Conservation (phyloP, 768 basidiomycete genomes). For the Agaricus subrufescens region DNA sequence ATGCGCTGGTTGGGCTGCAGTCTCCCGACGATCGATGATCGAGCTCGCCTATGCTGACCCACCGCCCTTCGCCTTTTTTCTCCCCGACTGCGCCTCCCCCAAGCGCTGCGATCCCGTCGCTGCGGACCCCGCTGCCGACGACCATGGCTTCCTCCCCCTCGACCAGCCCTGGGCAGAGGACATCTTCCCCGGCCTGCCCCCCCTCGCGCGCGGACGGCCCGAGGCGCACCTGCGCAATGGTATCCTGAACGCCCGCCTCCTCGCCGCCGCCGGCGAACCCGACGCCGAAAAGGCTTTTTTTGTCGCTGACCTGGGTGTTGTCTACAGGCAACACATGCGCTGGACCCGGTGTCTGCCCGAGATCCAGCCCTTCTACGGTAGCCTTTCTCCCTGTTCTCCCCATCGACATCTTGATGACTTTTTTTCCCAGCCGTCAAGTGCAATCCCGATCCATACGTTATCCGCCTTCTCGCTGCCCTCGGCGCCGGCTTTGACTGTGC, state of each 20-base stretch:
- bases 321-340: constrained; percentile 79
- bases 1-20: too few relatives aligned
- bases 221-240: constrained; percentile 73
- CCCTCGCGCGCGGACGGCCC: constrained; percentile 63
- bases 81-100: constrained; percentile 9
- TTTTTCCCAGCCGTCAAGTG: constrained; percentile 80
- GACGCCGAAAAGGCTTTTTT: constrained; percentile 95
- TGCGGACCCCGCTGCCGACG: constrained; percentile 29
- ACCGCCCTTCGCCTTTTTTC: not conserved
- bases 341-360: constrained; percentile 78
- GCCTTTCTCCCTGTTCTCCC: constrained; percentile 21
- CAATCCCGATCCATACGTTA: constrained; percentile 94
- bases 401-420: constrained; percentile 12
- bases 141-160: constrained; percentile 20
- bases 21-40: constrained; percentile 5
- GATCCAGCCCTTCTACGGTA: constrained; percentile 94
- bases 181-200: constrained; percentile 61
- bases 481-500: constrained; percentile 98
- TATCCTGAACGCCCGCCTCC: constrained; percentile 60
- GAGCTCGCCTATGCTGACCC: not conserved
- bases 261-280: constrained; percentile 46
- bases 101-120: constrained; percentile 14
- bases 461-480: constrained; percentile 84
- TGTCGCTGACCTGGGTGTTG: constrained; percentile 86
- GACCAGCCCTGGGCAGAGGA: constrained; percentile 30